Conservation (phyloP, 495 filamentous ascomycete species). For the Penicillium taxi region DNA sequence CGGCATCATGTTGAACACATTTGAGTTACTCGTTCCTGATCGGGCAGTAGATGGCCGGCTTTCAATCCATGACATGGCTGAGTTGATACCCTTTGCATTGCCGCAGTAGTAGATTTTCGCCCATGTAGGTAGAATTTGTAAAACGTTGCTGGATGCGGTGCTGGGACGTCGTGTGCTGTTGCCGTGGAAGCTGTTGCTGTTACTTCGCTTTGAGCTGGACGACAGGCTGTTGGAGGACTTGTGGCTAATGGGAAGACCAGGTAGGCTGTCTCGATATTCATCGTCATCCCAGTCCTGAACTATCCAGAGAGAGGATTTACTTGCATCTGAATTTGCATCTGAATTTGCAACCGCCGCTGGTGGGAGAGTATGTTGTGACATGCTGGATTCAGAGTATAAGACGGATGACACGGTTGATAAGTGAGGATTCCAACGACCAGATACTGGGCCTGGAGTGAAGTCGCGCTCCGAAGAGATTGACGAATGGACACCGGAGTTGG, state of each 20-base stretch:
- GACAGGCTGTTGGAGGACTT: slow-evolving; percentile 27
- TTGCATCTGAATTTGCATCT: slow-evolving; percentile 3
- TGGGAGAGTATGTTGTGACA: neutral
- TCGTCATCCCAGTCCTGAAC: slow-evolving; percentile 35
- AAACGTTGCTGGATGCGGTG: slow-evolving; percentile 44
- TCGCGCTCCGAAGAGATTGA: slow-evolving; percentile 27
- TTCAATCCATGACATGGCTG: slow-evolving; percentile 30
- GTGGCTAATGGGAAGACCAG: slow-evolving; percentile 34
- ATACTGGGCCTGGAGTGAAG: slow-evolving; percentile 29
- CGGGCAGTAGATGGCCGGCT: slow-evolving; percentile 26
- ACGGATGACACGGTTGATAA: slow-evolving; percentile 67
- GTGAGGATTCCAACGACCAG: slow-evolving; percentile 61
- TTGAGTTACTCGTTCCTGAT: slow-evolving; percentile 25
- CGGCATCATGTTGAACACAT: slow-evolving; percentile 24
- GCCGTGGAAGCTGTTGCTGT: slow-evolving; percentile 33
- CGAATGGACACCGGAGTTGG: slow-evolving; percentile 40
- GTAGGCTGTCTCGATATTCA: slow-evolving; percentile 35
- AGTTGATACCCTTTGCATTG: slow-evolving; percentile 25
- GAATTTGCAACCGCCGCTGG: neutral
- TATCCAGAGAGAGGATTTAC: slow-evolving; percentile 35
- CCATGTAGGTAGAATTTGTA: slow-evolving; percentile 45
- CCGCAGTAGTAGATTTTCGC: slow-evolving; percentile 41
- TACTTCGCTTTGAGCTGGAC: slow-evolving; percentile 32
- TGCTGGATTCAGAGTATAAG: slow-evolving; percentile 38
- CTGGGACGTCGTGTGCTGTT: slow-evolving; percentile 34